Evolutionary conservation across 192 early-diverging fungal genomes (phyloP).

Genomic region (Entophlyctis luteolus): DNA sequence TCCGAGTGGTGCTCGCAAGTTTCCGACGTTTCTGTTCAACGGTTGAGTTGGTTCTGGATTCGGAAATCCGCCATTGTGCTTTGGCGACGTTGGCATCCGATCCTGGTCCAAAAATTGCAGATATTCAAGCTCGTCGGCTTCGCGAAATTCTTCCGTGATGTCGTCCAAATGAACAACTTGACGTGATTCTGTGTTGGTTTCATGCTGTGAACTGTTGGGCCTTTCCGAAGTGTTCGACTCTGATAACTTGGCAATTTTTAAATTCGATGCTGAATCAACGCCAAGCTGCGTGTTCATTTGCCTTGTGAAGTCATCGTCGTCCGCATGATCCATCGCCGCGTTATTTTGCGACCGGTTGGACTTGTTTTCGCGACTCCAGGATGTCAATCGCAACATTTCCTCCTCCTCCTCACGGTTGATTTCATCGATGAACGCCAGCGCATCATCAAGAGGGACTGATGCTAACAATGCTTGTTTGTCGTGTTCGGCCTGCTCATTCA

Average conservation of each 20-base stretch:
- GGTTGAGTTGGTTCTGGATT: not conserved
- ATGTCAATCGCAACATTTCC: not conserved
- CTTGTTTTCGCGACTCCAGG: not conserved
- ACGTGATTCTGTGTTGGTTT: too few relatives aligned
- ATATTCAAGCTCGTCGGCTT: constrained; percentile 5
- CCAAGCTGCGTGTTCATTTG: not conserved
- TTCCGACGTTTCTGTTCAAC: not conserved
- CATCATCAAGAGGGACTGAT: not conserved
- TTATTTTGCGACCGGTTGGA: not conserved
- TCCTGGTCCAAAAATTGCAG: not conserved
- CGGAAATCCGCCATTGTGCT: not conserved
- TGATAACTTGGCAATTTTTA: not conserved
- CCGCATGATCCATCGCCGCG: not conserved
- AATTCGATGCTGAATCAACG: not conserved
- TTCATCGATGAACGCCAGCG: not conserved
- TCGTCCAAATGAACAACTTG: too few relatives aligned
- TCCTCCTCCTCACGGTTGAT: not conserved
- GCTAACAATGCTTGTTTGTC: not conserved
- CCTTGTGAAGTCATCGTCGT: not conserved
- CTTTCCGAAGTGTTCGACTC: too few relatives aligned
- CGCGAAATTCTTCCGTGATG: not conserved
- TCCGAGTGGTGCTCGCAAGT: not conserved
- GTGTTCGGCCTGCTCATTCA: not conserved
- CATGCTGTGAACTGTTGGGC: not conserved
- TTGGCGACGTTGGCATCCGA: not conserved